Evolutionary conservation across 768 basidiomycete species (phyloP).

Genomic region (Lactarius sp.): DNA sequence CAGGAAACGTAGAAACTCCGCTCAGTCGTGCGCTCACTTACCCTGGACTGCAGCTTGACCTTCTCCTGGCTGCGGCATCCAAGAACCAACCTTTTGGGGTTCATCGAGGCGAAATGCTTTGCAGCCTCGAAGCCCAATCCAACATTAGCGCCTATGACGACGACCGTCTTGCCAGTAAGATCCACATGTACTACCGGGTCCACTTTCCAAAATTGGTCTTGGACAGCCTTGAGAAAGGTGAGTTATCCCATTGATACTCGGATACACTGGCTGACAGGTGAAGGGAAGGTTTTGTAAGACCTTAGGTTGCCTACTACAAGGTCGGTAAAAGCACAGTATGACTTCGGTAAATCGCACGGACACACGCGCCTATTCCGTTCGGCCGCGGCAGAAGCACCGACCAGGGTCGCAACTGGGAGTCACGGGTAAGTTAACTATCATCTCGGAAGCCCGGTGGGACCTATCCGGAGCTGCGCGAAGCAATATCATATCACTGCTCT

Average conservation of each 20-base stretch:
- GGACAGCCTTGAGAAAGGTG: constrained; percentile 1
- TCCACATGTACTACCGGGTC: constrained; percentile 12
- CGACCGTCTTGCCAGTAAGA: constrained; percentile 24
- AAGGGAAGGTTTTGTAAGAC: not conserved
- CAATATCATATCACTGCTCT: too few species aligned
- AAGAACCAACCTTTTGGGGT: constrained; percentile 20
- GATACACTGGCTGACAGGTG: too few species aligned
- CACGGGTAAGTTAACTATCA: too few species aligned
- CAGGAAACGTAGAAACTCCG: not conserved
- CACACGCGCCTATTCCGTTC: too few species aligned
- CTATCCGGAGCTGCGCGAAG: too few species aligned
- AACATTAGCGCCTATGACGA: constrained; percentile 25
- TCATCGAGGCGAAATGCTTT: constrained; percentile 24
- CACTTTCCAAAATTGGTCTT: not conserved
- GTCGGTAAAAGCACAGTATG: too few species aligned
- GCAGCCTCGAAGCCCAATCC: constrained; percentile 24
- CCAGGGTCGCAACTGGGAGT: too few species aligned
- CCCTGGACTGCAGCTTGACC: constrained; percentile 15
- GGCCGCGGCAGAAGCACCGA: too few species aligned
- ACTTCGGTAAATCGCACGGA: too few species aligned
- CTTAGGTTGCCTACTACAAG: not conserved
- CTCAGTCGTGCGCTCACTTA: not conserved
- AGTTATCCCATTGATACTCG: constrained; percentile 12
- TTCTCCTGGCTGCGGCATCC: constrained; percentile 16
- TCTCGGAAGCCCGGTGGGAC: too few species aligned